Evolutionary conservation across 371 early-diverging fungal species (phyloP).

Genomic region (Mortierella sp.): DNA sequence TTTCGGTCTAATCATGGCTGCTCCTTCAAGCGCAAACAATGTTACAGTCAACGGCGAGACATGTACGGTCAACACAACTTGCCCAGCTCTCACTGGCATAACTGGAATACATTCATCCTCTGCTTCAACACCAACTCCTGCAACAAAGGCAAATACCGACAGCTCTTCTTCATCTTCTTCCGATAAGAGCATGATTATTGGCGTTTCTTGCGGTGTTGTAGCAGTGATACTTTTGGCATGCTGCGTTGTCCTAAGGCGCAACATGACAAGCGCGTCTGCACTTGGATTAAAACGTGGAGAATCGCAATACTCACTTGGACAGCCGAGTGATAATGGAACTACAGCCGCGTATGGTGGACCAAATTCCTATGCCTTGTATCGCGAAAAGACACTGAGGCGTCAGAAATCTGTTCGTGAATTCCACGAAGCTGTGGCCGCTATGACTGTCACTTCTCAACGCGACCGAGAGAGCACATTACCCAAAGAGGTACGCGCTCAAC

Average conservation of each 20-base stretch:
- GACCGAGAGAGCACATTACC: neutral
- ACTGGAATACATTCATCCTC: neutral
- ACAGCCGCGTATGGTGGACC: conserved; percentile 3
- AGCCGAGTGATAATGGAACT: neutral
- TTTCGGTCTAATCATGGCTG: neutral
- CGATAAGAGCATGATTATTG: conserved; percentile 15
- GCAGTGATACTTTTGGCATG: conserved; percentile 2
- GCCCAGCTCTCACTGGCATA: neutral
- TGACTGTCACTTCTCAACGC: neutral
- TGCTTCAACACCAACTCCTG: neutral
- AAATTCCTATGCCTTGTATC: neutral
- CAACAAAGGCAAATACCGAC: neutral
- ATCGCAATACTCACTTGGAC: conserved; percentile 5
- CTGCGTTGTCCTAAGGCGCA: conserved; percentile 11
- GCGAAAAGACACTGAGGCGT: conserved; percentile 9
- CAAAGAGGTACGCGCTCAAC: neutral
- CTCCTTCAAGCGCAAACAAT: neutral
- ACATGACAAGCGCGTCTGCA: neutral
- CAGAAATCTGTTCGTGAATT: conserved; percentile 7
- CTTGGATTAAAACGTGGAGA: neutral
- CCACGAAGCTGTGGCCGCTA: neutral
- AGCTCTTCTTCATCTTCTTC: conserved; percentile 1
- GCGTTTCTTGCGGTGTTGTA: conserved; percentile 4
- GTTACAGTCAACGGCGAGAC: conserved; percentile 24
- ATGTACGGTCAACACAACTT: neutral